Conservation (phyloP, 108 stramenopile species). For the Craspedostauros australis region DNA sequence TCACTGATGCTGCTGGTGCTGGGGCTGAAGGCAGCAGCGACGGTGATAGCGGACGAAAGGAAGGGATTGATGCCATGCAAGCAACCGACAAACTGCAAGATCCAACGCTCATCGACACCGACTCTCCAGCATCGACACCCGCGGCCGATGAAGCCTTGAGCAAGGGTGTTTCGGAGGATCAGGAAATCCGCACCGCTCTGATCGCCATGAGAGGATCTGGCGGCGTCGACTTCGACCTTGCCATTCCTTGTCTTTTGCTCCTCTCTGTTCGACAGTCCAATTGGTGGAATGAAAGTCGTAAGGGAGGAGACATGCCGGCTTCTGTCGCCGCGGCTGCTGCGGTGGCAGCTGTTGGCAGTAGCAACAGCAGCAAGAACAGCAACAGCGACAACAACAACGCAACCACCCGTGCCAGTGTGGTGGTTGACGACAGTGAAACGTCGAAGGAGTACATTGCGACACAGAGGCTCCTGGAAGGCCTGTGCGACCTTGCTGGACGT, state of each 20-base stretch:
- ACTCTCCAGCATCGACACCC: no score
- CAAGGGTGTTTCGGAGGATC: constrained; percentile 7
- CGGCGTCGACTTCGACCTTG: constrained; percentile 69
- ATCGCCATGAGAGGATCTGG: constrained; percentile 17
- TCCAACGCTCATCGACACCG: no score
- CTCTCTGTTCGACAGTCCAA: constrained; percentile 26
- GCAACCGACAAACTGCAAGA: no score
- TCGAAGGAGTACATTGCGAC: constrained; percentile 27
- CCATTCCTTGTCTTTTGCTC: constrained; percentile 61
- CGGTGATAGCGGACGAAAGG: not conserved
- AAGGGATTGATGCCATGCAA: no score
- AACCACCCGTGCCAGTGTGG: no score
- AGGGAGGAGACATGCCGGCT: no score
- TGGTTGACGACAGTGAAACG: no score
- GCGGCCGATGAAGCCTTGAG: constrained; percentile 22
- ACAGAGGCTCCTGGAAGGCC: constrained; percentile 59
- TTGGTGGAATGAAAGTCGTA: constrained; percentile 38
- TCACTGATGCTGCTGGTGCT: not conserved
- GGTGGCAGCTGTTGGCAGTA: no score
- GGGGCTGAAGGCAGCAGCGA: no score
- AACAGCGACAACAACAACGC: no score
- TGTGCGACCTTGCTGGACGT: constrained; percentile 67
- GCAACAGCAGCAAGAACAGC: no score
- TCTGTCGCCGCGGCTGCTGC: no score
- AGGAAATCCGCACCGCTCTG: constrained; percentile 23